These are phyloP conservation scores for Saccharomycopsis javanensis DNA, from an alignment of 805 yeast genomes.

Conservation along the genomic window DNA sequence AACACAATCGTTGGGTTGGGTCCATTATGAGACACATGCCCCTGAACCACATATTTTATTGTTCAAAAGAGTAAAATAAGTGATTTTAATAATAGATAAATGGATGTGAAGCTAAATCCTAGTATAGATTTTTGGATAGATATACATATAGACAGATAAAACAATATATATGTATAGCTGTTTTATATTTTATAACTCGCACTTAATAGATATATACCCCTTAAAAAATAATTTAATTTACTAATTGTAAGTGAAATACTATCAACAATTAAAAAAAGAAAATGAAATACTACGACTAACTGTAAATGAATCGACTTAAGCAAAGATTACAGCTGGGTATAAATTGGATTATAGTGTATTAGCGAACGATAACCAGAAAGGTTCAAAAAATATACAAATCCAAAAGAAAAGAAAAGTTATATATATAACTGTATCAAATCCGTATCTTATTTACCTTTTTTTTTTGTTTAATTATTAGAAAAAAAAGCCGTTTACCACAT, in stretches of 20 bases:
- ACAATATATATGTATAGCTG: background rate
- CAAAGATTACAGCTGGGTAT: too few species aligned
- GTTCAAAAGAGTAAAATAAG: constrained; percentile 39
- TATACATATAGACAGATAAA: background rate
- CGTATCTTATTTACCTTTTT: background rate
- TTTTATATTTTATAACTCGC: background rate
- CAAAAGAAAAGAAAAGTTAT: background rate
- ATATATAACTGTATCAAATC: background rate
- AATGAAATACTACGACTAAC: too few species aligned
- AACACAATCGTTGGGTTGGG: constrained; percentile 97
- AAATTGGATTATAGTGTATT: too few species aligned
- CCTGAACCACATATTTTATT: constrained; percentile 97
- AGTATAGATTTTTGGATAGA: background rate
- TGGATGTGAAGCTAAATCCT: background rate
- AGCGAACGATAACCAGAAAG: background rate
- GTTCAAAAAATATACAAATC: background rate
- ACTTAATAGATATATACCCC: background rate
- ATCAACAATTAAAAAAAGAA: too few species aligned
- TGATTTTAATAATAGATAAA: background rate
- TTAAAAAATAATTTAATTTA: too few species aligned
- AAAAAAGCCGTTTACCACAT: constrained; percentile 22
- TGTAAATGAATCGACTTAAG: too few species aligned
- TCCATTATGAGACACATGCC: constrained; percentile 93
- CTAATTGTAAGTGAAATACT: too few species aligned
- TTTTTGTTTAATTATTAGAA: background rate